phyloP scores from a whole-genome alignment of 306 rosid species.

The Trifolium dubium region DNA sequence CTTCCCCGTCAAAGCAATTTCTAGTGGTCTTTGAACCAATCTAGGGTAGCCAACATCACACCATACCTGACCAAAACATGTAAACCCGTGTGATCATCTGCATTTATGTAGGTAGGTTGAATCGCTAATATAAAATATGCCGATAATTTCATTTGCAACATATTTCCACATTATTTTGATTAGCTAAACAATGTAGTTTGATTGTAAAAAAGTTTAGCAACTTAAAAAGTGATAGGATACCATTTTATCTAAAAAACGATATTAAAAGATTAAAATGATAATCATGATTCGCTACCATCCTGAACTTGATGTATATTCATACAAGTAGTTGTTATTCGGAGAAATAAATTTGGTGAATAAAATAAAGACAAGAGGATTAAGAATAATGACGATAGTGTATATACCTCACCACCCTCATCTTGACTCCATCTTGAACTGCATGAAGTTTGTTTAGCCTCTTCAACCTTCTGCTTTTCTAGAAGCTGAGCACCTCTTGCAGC shows the following conservation, averaged over 20 bases:
- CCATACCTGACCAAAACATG: conserved; percentile 72
- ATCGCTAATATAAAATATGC: conserved; percentile 1
- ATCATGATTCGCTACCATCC: conserved; percentile 2
- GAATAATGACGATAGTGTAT: conserved; percentile 6
- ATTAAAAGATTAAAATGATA: neutral
- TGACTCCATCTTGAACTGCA: conserved; percentile 98
- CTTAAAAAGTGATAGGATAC: neutral
- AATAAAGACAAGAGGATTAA: neutral
- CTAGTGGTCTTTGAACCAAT: conserved; percentile 79
- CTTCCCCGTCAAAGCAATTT: conserved; percentile 90
- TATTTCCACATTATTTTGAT: conserved; percentile 1
- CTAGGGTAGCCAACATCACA: conserved; percentile 89
- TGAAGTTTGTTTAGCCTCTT: conserved; percentile 80
- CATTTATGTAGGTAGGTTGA: neutral
- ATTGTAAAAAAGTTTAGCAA: neutral
- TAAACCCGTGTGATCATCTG: conserved; percentile 24
- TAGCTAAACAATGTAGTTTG: conserved; percentile 13
- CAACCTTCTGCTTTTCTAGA: conserved; percentile 83
- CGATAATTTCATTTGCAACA: conserved; percentile 13
- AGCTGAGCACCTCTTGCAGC: conserved; percentile 96
- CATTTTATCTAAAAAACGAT: neutral
- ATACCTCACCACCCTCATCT: conserved; percentile 91
- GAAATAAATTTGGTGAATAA: neutral
- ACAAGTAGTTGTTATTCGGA: conserved; percentile 1
- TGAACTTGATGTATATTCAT: conserved; percentile 12